Percentiles rank a stretch among this genome's conserved stretches.
Evolutionary conservation across 2,329 filamentous ascomycete genomes (phyloP).

Genomic region (Trichoderma sp.): DNA sequence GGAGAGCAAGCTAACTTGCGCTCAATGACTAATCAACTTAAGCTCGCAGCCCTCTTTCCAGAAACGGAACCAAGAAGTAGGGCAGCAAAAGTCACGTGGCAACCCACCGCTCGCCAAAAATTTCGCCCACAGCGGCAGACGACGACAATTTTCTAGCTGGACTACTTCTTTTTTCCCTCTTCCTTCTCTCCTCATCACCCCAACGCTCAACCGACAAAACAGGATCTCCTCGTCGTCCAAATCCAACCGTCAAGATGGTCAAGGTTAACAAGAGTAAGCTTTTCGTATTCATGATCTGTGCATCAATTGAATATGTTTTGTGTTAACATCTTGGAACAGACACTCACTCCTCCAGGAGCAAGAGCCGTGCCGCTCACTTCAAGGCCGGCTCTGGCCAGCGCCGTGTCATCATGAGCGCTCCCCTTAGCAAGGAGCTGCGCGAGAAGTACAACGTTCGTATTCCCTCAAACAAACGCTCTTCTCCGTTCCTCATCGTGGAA

Average conservation of each 20-base stretch:
- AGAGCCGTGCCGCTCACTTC: slow-evolving; percentile 99
- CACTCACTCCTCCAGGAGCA: slow-evolving; percentile 81
- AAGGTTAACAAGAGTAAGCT: slow-evolving; percentile 64
- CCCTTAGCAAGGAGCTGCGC: slow-evolving; percentile 92
- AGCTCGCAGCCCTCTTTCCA: neutral
- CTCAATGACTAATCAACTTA: neutral
- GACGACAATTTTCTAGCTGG: slow-evolving; percentile 21
- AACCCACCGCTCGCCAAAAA: slow-evolving; percentile 29
- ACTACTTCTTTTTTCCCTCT: neutral
- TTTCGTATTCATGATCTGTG: neutral
- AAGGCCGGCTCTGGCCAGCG: slow-evolving; percentile 89
- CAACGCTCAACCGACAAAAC: slow-evolving; percentile 26
- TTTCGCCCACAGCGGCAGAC: slow-evolving; percentile 31
- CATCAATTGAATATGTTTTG: neutral
- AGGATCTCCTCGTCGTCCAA: slow-evolving; percentile 26
- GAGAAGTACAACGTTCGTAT: slow-evolving; percentile 94
- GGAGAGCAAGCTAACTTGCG: neutral
- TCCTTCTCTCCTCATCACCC: slow-evolving; percentile 28
- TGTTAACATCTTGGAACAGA: slow-evolving; percentile 38
- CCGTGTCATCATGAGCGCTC: slow-evolving; percentile 95
- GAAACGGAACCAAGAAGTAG: neutral
- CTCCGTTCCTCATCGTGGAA: slow-evolving; percentile 6
- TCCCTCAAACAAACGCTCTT: neutral
- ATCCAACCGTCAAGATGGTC: slow-evolving; percentile 57
- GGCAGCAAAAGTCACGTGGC: neutral